These are phyloP conservation scores for Helminthosporium solani DNA, from an alignment of 2,329 filamentous ascomycete species.

Conservation along the genomic window DNA sequence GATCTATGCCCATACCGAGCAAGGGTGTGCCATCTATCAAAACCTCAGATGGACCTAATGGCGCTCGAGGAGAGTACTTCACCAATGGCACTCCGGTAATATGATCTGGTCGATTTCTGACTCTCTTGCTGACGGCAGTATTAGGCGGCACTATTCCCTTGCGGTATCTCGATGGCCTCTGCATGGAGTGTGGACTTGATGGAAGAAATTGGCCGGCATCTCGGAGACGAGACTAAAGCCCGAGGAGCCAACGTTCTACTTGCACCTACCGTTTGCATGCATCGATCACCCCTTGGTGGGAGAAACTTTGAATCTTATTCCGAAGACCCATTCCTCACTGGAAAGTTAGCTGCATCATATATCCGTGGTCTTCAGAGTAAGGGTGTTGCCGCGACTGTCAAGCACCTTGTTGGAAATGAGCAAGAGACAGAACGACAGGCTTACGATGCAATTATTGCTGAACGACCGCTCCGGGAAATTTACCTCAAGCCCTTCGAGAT, in stretches of 20 bases:
- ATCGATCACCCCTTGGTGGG: slow-evolving; percentile 78
- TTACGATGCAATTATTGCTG: slow-evolving; percentile 64
- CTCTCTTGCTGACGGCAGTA: slow-evolving; percentile 14
- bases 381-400: slow-evolving; percentile 74
- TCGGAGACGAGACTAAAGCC: slow-evolving; percentile 70
- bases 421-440: slow-evolving; percentile 68
- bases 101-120: slow-evolving; percentile 16
- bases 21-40: slow-evolving; percentile 65
- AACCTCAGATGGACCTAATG: slow-evolving; percentile 69
- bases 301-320: slow-evolving; percentile 86
- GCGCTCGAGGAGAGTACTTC: slow-evolving; percentile 69
- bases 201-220: slow-evolving; percentile 66
- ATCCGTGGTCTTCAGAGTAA: slow-evolving; percentile 72
- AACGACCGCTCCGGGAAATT: slow-evolving; percentile 66
- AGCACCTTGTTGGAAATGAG: slow-evolving; percentile 75
- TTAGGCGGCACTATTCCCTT: slow-evolving; percentile 75
- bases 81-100: slow-evolving; percentile 49
- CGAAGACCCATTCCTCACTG: slow-evolving; percentile 76
- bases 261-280: slow-evolving; percentile 78
- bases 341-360: slow-evolving; percentile 70
- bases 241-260: slow-evolving; percentile 73
- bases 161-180: slow-evolving; percentile 73
- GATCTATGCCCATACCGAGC: slow-evolving; percentile 61
- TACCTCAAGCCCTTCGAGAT: slow-evolving; percentile 77
- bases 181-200: slow-evolving; percentile 76